phyloP scores from a whole-genome alignment of 2,329 filamentous ascomycete species.

The Colletotrichum paranaense region DNA sequence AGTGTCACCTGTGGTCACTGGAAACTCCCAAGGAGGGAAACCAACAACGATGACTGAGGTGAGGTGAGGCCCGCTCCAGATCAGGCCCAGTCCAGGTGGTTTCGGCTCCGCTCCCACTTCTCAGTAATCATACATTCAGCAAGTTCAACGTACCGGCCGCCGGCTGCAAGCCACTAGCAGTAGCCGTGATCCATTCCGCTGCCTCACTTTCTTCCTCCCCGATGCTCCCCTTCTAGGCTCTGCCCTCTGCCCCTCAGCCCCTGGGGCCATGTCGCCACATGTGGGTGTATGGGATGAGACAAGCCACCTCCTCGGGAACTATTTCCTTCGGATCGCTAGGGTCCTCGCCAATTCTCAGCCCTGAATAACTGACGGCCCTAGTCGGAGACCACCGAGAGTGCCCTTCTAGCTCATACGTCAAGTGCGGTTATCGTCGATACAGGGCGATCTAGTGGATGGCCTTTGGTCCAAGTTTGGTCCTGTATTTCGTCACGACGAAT shows the following conservation, averaged over 20 bases:
- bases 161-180: constrained; percentile 13
- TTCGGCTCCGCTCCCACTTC: constrained; percentile 20
- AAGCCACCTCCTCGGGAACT: constrained; percentile 49
- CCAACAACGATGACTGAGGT: constrained; percentile 7
- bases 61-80: not conserved
- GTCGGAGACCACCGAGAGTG: constrained; percentile 29
- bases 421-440: constrained; percentile 30
- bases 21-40: not conserved
- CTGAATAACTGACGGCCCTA: constrained; percentile 18
- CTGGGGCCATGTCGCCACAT: constrained; percentile 38
- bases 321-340: constrained; percentile 34
- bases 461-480: constrained; percentile 14
- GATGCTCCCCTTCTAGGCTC: constrained; percentile 11
- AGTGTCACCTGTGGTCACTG: not conserved
- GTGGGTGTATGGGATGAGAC: constrained; percentile 47
- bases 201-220: constrained; percentile 31
- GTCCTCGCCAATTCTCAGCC: constrained; percentile 35
- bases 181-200: constrained; percentile 15
- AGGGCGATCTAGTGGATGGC: constrained; percentile 20
- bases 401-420: constrained; percentile 27
- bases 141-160: constrained; percentile 16
- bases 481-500: constrained; percentile 31
- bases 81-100: constrained; percentile 6
- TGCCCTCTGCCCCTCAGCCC: not conserved
- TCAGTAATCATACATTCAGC: constrained; percentile 2